Percentiles rank a stretch among this genome's conserved stretches.
These are phyloP conservation scores for Cercospora canescens DNA, from an alignment of 2,329 filamentous ascomycete species.

Conservation along the genomic window DNA sequence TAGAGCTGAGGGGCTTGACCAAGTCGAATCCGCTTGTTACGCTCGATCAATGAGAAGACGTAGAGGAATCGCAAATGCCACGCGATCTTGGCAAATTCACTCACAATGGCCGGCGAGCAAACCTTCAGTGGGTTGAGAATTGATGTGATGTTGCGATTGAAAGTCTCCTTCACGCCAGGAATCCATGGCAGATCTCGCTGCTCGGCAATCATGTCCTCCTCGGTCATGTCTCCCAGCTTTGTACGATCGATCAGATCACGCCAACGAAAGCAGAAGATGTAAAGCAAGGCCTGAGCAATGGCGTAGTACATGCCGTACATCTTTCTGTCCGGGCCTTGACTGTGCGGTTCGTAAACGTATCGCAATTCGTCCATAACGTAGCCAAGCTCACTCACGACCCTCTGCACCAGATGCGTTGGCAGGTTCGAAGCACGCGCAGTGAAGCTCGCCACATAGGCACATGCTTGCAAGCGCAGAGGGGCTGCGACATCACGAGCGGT, in stretches of 20 bases:
- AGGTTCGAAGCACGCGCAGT: slow-evolving; percentile 87
- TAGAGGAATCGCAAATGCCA: slow-evolving; percentile 87
- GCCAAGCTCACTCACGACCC: slow-evolving; percentile 78
- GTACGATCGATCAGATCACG: slow-evolving; percentile 72
- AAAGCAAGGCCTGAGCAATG: slow-evolving; percentile 83
- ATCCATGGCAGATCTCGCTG: slow-evolving; percentile 77
- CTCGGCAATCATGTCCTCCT: slow-evolving; percentile 61
- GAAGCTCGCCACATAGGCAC: slow-evolving; percentile 91
- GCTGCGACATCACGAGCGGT: slow-evolving; percentile 80
- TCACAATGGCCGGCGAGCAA: slow-evolving; percentile 85
- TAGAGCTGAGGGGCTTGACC: slow-evolving; percentile 63
- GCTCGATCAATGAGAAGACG: slow-evolving; percentile 82
- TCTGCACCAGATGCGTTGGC: slow-evolving; percentile 71
- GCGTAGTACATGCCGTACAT: slow-evolving; percentile 85
- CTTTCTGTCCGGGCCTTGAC: slow-evolving; percentile 80
- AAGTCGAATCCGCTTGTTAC: slow-evolving; percentile 85
- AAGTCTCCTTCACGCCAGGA: slow-evolving; percentile 68
- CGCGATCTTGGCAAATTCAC: slow-evolving; percentile 86
- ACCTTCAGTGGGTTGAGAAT: slow-evolving; percentile 94
- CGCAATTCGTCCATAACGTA: slow-evolving; percentile 75
- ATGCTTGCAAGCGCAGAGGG: slow-evolving; percentile 77
- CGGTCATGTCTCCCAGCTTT: slow-evolving; percentile 42
- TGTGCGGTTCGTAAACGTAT: slow-evolving; percentile 68
- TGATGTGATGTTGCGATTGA: slow-evolving; percentile 78
- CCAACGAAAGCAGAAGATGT: slow-evolving; percentile 98